Evolutionary conservation across 352 stramenopile species (phyloP).

Genomic region (Phytophthora macrochlamydospora): DNA sequence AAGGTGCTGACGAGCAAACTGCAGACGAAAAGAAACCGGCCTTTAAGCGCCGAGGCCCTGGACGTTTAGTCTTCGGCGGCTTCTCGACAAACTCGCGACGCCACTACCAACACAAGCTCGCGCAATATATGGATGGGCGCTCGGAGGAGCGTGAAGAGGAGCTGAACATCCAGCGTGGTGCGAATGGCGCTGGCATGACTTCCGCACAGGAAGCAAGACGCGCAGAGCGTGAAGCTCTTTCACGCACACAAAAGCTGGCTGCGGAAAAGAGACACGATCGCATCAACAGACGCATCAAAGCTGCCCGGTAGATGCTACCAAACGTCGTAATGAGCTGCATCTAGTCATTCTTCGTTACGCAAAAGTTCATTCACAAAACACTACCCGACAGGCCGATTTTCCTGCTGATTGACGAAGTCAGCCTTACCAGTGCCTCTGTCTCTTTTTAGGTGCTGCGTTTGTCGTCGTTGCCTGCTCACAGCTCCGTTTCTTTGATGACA

Average conservation of each 20-base stretch:
- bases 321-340: no score
- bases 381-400: slow-evolving; percentile 11
- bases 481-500: slow-evolving; percentile 75
- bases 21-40: slow-evolving; percentile 22
- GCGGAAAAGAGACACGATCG: slow-evolving; percentile 81
- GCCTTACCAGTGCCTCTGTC: background rate
- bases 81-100: slow-evolving; percentile 66
- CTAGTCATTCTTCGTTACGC: background rate
- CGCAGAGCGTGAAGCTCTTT: slow-evolving; percentile 67
- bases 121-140: slow-evolving; percentile 74
- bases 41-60: slow-evolving; percentile 48
- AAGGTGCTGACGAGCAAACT: slow-evolving; percentile 10
- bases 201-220: slow-evolving; percentile 56
- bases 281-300: slow-evolving; percentile 76
- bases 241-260: slow-evolving; percentile 64
- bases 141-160: slow-evolving; percentile 72
- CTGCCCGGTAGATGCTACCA: slow-evolving; percentile 28
- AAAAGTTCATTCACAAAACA: slow-evolving; percentile 22
- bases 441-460: slow-evolving; percentile 1
- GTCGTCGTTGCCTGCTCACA: slow-evolving; percentile 41
- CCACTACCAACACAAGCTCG: slow-evolving; percentile 80
- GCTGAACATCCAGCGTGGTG: slow-evolving; percentile 65
- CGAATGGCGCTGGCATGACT: slow-evolving; percentile 27
- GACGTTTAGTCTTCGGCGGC: slow-evolving; percentile 74
- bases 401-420: slow-evolving; percentile 6